Evolutionary conservation across 345 rosid genomes (phyloP), one percentile per base, ranked within the genome.

Genomic region (Ricinus communis): DNA sequence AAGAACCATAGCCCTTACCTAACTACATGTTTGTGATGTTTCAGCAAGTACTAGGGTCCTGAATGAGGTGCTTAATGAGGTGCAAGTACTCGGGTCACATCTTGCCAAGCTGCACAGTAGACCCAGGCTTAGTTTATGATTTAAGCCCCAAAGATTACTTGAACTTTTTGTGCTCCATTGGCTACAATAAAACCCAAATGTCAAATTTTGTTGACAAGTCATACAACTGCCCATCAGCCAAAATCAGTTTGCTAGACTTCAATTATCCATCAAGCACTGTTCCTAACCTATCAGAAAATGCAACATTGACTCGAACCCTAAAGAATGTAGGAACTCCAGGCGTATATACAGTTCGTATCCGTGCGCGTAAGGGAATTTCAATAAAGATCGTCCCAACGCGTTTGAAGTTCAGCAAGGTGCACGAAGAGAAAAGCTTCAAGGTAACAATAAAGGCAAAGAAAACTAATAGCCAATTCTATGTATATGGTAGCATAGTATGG

Each of bases 111-210:
- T 69, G 21, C 0, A 71, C 78, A 6, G 61, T 52, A 22, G 72
- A 74, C 21, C 75, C 79, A 27, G 79, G 79, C 15, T 33, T 76
- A 46, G 75, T 76, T 22, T 76, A 58, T 18, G 79, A 76, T 59
- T 41, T 70, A 28, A 71, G 40, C 8, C 11, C 46, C 12, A 40
- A 4, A 8, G 79, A 71, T 45, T 70, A 76, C 79, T 18, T 65
- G 52, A 70, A 70, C 36, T 65, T 70, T 41, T 27, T 76, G 3
- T 76, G 79, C 49, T 38, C 65, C 54, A 27, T 71, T 2, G 71
- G 75, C 33, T 76, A 70, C 24, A 71, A 71, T 21, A 12, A 47
- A 50, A 58, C 65, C 14, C 63, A 64, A 51, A 36, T 70, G 1
- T 41, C 60, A 58, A 5, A 9, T 0, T 76, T 71, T 58, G 3